phyloP scores from a whole-genome alignment of 805 yeast genomes.

The Teunomyces funiuensis region DNA sequence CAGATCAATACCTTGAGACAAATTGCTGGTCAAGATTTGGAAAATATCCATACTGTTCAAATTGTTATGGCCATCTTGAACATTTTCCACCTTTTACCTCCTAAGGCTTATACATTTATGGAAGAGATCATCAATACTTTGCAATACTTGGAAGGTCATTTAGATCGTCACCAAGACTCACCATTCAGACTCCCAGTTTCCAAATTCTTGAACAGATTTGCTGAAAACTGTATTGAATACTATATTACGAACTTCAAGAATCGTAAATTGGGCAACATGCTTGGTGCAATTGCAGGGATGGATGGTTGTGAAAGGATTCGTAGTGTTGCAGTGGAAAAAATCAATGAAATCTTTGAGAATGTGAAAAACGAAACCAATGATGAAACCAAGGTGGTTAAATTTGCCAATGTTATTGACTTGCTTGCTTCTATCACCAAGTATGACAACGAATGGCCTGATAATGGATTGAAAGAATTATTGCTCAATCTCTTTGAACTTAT shows the following conservation, averaged over 20 bases:
- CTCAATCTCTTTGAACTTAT: slow-evolving; percentile 43
- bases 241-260: slow-evolving; percentile 66
- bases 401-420: slow-evolving; percentile 73
- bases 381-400: slow-evolving; percentile 58
- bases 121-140: slow-evolving; percentile 80
- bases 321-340: slow-evolving; percentile 50
- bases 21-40: slow-evolving; percentile 77
- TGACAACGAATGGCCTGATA: slow-evolving; percentile 52
- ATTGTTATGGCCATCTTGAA: slow-evolving; percentile 88
- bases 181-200: slow-evolving; percentile 93
- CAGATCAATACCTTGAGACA: slow-evolving; percentile 74
- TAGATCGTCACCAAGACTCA: slow-evolving; percentile 81
- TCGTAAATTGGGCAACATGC: slow-evolving; percentile 62
- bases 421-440: slow-evolving; percentile 50
- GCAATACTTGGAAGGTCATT: slow-evolving; percentile 72
- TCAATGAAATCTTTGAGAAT: slow-evolving; percentile 48
- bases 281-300: slow-evolving; percentile 62
- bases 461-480: slow-evolving; percentile 24
- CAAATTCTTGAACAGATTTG: slow-evolving; percentile 79
- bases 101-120: slow-evolving; percentile 89
- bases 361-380: slow-evolving; percentile 49
- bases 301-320: slow-evolving; percentile 59
- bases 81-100: slow-evolving; percentile 87
- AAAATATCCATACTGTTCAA: slow-evolving; percentile 76
- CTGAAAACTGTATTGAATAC: slow-evolving; percentile 68